A percentile compares a stretch with the other conserved stretches of the same genome.
These are phyloP conservation scores for Aspergillus luchuensis DNA, from an alignment of 2,329 filamentous ascomycete species.

Conservation along the genomic window DNA sequence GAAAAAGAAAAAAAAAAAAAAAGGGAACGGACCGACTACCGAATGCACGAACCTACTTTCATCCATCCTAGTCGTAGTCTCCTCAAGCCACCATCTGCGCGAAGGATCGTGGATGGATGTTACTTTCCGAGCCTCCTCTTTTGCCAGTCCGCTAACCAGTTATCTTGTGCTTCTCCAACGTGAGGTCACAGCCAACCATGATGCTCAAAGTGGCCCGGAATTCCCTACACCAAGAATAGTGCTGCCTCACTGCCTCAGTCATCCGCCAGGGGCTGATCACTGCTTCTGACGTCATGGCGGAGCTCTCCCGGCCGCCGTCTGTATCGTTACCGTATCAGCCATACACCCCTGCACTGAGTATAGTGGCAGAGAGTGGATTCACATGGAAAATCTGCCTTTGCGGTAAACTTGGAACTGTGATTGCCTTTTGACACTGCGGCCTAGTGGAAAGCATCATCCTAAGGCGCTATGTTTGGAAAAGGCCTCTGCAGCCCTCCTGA, in stretches of 20 bases:
- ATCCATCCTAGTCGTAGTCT: too few relatives aligned
- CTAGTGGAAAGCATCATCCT: not conserved
- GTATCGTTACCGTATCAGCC: not conserved
- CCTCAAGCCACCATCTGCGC: not conserved
- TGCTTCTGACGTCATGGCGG: slow-evolving; percentile 10
- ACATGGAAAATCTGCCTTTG: not conserved
- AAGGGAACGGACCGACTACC: not conserved
- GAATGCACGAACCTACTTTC: not conserved
- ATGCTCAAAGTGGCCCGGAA: not conserved
- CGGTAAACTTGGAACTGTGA: not conserved
- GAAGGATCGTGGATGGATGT: not conserved
- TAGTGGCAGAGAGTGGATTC: not conserved
- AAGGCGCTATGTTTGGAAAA: not conserved
- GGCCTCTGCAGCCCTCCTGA: not conserved
- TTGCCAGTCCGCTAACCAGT: too few relatives aligned
- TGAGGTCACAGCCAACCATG: not conserved
- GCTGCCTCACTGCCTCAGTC: slow-evolving; percentile 10
- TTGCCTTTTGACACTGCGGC: not conserved
- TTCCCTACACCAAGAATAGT: not conserved
- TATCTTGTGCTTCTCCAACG: too few relatives aligned
- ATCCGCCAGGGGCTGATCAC: slow-evolving; percentile 10
- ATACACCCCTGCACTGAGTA: not conserved
- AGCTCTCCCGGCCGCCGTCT: not conserved
- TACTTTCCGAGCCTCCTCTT: not conserved
- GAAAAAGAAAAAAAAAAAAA: too few relatives aligned